Base-by-base conservation (phyloP, 495 filamentous ascomycete species). In the Cladorrhinum samala region DNA sequence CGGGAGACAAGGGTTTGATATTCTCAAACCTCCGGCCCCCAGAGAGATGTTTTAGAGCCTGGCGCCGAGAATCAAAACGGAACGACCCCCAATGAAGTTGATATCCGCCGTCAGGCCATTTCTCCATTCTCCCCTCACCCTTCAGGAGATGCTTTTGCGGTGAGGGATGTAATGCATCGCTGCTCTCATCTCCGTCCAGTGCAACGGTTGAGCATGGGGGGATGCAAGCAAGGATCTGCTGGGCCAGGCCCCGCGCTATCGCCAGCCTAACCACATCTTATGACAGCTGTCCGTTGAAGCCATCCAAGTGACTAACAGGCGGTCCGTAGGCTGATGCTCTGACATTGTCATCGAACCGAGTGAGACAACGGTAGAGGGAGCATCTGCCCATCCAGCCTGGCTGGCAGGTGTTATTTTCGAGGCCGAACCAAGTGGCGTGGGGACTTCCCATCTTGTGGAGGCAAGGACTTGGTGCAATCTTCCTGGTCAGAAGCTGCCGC, bases 21-120 rank as follows among this genome's bases (percentile, higher is more conserved):
- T 11, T 47, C 45, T 47, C 45, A 47, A 36, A 47, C 45, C 45
- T 33, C 45, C 45, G 30, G 45, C n/a, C n/a, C 16, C 24, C 14
- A 5, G 24, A 14, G 24, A 24, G 42, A 9, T 45, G 42, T 25
- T 45, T 21, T 4, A 45, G 20, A 3, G 4, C n/a, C 9, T 21
- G 42, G 19, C 42, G 14, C 14, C 19, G 23, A 24, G 5, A 41
- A n/a, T 17, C 39, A 17, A 1, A 6, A 41, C 20, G 38, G 38
- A 40, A 14, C n/a, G 7, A 11, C 17, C 2, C 37, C 14, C 14
- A 16, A 39, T 39, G 17, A 11, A 39, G n/a, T n/a, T n/a, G n/a
- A n/a, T n/a, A n/a, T n/a, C 11, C 11, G 27, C 27, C 5, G 27
- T 33, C 27, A 33, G 27, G 11, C 27, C 5, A 5, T 33, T 33